Percentiles rank a stretch among this genome's conserved stretches.
Evolutionary conservation across 1,284 basidiomycete genomes (phyloP).

Genomic region (Irpex sp.): DNA sequence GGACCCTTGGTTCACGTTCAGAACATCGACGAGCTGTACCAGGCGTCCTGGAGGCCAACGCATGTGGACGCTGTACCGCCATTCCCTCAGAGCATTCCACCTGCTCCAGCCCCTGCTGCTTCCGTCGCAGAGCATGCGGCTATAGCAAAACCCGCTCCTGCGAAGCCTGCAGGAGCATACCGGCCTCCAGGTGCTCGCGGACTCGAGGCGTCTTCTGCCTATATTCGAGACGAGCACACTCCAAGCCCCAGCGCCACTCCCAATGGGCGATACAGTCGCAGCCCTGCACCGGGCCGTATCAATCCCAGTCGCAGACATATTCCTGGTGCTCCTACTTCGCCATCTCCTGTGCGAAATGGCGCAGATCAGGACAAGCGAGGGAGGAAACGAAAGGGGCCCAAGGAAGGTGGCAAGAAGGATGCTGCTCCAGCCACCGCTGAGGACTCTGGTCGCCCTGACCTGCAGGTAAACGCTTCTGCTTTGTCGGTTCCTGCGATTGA

Average conservation of each 20-base stretch:
- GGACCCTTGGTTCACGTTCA: constrained; percentile 84
- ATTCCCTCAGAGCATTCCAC: constrained; percentile 75
- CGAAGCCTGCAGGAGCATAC: constrained; percentile 80
- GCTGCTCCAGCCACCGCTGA: constrained; percentile 21
- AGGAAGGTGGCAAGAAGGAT: constrained; percentile 47
- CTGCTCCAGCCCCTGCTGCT: constrained; percentile 69
- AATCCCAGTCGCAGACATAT: constrained; percentile 45
- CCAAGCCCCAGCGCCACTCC: constrained; percentile 57
- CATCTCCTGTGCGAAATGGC: constrained; percentile 41
- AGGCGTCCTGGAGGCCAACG: constrained; percentile 80
- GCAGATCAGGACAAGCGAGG: constrained; percentile 39
- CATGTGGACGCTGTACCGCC: constrained; percentile 60
- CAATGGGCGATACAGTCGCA: constrained; percentile 54
- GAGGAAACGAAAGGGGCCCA: constrained; percentile 52
- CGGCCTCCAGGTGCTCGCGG: constrained; percentile 92
- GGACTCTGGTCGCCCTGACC: constrained; percentile 29
- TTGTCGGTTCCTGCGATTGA: constrained; percentile 22
- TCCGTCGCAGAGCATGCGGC: constrained; percentile 45
- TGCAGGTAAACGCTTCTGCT: constrained; percentile 26
- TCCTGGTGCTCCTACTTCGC: constrained; percentile 61
- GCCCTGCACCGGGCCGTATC: constrained; percentile 48
- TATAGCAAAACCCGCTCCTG: constrained; percentile 38
- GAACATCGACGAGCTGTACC: constrained; percentile 82
- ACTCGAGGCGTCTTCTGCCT: constrained; percentile 78
- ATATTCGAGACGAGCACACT: constrained; percentile 81